Base-by-base conservation (phyloP, 176 grass and related monocot genomes). In the Musa itinerans region DNA sequence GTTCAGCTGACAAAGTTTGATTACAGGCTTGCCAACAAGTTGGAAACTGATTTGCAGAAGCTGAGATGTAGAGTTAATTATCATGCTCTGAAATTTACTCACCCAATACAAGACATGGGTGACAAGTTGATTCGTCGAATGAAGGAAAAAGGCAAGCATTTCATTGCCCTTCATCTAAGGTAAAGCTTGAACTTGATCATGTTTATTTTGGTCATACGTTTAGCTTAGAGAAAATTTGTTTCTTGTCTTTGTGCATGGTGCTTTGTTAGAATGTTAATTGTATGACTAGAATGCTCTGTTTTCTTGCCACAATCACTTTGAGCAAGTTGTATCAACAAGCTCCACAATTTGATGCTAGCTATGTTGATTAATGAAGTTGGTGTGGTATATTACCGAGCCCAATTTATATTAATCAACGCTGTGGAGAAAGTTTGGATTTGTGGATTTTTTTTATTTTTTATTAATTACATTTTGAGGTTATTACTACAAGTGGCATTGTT, bases 1-100 rank as follows among this genome's bases (percentile, higher is more conserved):
- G 72, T 74, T 57, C 72, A 74, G 72, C 72, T 74, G 52, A 74
- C 72, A 12, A 74, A 74, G 72, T 74, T 74, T 16, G 72, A 74
- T 29, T 74, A 74, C 22, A 55, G 72, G 53, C 72, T 74, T 74
- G 52, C 72, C 55, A 74, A 56, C 17, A 74, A 74, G 53, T 56
- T 74, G 53, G 72, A 74, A 29, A 57, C 12, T 17, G 72, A 74
- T 17, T 10, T 74, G 72, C 72, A 74, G 53, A 74, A 74, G 53
- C 72, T 74, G 23, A 55, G 72, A 57, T 74, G 72, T 57, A 74
- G 72, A 74, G 72, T 74, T 56, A 74, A 74, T 57, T 74, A 74
- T 74, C 53, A 74, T 55, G 72, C 72, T 57, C 57, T 74, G 72
- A 43, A 5, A 19, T 74, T 58, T 74, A 57, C 53, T 57, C 13